These are phyloP conservation scores for Sphaceloma murrayae DNA, from an alignment of 2,329 filamentous ascomycete genomes.

Conservation along the genomic window DNA sequence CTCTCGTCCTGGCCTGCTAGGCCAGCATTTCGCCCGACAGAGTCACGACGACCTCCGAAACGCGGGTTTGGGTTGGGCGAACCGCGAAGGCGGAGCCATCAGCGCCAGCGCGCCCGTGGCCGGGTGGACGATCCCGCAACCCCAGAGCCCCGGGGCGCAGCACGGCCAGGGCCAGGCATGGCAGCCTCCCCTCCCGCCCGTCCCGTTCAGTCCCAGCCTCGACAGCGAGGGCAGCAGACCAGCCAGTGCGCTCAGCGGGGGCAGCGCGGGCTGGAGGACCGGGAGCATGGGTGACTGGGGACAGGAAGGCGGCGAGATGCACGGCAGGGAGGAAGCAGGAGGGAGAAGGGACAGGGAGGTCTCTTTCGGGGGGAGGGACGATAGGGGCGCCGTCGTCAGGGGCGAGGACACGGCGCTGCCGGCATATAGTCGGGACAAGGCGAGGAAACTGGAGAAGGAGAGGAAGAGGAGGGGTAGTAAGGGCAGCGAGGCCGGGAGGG, in stretches of 20 bases:
- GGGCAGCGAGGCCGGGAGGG: neutral
- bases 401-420: slow-evolving; percentile 12
- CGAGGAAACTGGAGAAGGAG: slow-evolving; percentile 2
- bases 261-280: neutral
- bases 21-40: slow-evolving; percentile 2
- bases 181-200: neutral
- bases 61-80: neutral
- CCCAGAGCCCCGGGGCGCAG: neutral
- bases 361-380: neutral
- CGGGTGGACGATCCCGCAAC: slow-evolving; percentile 9
- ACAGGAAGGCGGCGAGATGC: neutral
- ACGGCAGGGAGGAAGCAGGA: neutral
- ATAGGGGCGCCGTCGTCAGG: neutral
- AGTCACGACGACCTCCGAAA: slow-evolving; percentile 12
- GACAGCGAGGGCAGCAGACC: slow-evolving; percentile 1
- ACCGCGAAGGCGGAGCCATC: neutral
- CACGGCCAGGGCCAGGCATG: neutral
- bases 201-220: slow-evolving; percentile 1
- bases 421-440: slow-evolving; percentile 2
- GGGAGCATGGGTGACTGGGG: neutral
- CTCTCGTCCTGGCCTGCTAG: slow-evolving; percentile 7
- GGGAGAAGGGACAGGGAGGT: neutral
- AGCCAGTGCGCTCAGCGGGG: neutral
- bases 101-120: slow-evolving; percentile 1
- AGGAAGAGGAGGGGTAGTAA: slow-evolving; percentile 11